Evolutionary conservation across 805 yeast genomes (phyloP), one percentile per base, ranked within the genome.

Genomic region (Yamadazyma nakazawae): DNA sequence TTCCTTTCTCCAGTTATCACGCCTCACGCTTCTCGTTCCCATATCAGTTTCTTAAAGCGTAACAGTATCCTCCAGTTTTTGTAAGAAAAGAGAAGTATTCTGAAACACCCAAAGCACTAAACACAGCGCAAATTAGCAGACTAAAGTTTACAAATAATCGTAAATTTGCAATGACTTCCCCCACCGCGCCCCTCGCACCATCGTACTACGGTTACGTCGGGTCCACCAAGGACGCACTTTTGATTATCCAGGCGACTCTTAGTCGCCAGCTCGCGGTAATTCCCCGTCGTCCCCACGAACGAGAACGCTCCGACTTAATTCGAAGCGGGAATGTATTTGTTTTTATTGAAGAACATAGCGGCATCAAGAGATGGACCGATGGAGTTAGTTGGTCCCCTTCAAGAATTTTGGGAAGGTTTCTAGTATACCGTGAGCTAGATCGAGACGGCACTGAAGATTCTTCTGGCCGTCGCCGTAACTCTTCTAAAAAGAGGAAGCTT

Each of bases 321-420:
- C 68, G 74, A 45, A 82, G 89, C 9, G 97, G 97, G 0, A 81
- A 82, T 54, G 82, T 89, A 1, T 90, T 91, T 64, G 88, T 92
- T 1, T 90, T 91, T 59, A 79, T 85, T 40, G 96, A 91, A 63
- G 88, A 85, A 54, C 71, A 78, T 11, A 82, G 91, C 0, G 90
- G 92, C 2, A 90, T 91, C 50, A 87, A 86, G 61, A 74, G 98
- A 49, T 91, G 98, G 98, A 91, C 98, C 1, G 98, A 91, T 59
- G 96, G 97, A n/a, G 79, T 88, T 12, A 74, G 91, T 12, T 91
- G 98, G 98, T 82, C 91, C 2, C 96, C 97, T 0, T 85, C 95
- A 2, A 73, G 97, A 41, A 89, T 91, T 34, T 73, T 89, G 24
- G 96, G 96, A 5, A 74, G 94, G 48, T 91, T 91, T 56, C 69